These are phyloP conservation scores for Helotiales sp. DNA, from an alignment of 2,329 filamentous ascomycete species.

Conservation along the genomic window DNA sequence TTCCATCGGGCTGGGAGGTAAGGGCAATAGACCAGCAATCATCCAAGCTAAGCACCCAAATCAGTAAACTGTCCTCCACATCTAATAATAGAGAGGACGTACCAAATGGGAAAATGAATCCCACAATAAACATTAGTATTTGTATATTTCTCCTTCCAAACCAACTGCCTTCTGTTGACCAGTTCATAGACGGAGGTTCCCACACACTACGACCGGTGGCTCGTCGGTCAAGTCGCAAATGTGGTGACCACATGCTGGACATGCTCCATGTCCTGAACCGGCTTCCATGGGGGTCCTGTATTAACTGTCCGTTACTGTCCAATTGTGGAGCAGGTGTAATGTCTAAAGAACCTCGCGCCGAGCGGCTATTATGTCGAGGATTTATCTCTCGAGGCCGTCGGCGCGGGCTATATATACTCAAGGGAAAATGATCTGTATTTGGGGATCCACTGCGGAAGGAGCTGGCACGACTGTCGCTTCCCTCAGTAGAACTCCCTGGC, in stretches of 20 bases:
- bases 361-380: slow-evolving; percentile 25
- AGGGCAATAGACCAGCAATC: slow-evolving; percentile 70
- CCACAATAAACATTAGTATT: slow-evolving; percentile 71
- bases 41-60: slow-evolving; percentile 74
- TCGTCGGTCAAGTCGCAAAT: slow-evolving; percentile 64
- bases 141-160: slow-evolving; percentile 72
- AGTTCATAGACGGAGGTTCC: slow-evolving; percentile 71
- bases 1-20: slow-evolving; percentile 58
- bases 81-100: slow-evolving; percentile 37
- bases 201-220: slow-evolving; percentile 62
- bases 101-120: slow-evolving; percentile 77
- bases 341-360: slow-evolving; percentile 43
- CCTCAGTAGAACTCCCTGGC: slow-evolving; percentile 33
- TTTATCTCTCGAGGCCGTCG: slow-evolving; percentile 43
- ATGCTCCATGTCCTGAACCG: slow-evolving; percentile 50
- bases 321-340: slow-evolving; percentile 38
- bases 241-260: slow-evolving; percentile 72
- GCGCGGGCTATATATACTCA: slow-evolving; percentile 47
- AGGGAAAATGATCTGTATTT: slow-evolving; percentile 48
- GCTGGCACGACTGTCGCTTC: slow-evolving; percentile 46
- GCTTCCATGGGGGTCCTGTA: slow-evolving; percentile 17
- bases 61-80: background rate
- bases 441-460: slow-evolving; percentile 49
- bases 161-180: slow-evolving; percentile 58
- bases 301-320: slow-evolving; percentile 16